Percentiles rank a stretch among this genome's conserved stretches.
phyloP scores from a whole-genome alignment of 305 asterid species.

The Fraxinus paxiana region DNA sequence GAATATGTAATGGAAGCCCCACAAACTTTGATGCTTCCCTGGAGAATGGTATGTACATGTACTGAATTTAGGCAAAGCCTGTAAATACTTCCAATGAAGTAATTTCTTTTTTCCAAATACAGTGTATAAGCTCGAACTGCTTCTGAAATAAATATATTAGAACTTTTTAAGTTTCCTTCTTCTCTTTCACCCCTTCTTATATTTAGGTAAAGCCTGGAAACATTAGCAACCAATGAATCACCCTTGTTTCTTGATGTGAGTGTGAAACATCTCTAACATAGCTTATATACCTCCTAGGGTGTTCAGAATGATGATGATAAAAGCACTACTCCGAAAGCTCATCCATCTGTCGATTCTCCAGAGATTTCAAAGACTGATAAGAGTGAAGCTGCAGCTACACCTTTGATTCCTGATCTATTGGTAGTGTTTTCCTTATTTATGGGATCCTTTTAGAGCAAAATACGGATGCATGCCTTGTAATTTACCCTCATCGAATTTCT shows the following conservation, averaged over 20 bases:
- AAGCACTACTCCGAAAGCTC: constrained; percentile 23
- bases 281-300: constrained; percentile 7
- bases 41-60: constrained; percentile 48
- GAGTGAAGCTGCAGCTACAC: constrained; percentile 30
- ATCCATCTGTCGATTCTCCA: constrained; percentile 27
- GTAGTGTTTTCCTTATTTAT: constrained; percentile 33
- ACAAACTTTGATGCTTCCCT: constrained; percentile 51
- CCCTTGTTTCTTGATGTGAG: not conserved
- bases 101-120: not conserved
- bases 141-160: not conserved
- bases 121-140: not conserved
- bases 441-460: not conserved
- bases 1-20: constrained; percentile 67
- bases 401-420: constrained; percentile 57
- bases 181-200: not conserved
- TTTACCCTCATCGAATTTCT: not conserved
- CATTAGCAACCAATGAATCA: not conserved
- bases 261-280: constrained; percentile 16
- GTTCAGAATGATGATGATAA: constrained; percentile 37
- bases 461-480: constrained; percentile 1
- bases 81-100: not conserved
- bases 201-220: not conserved
- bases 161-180: not conserved
- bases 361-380: constrained; percentile 29
- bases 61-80: not conserved